Conservation (phyloP, 1,284 basidiomycete genomes). For the Tremellales sp. region DNA sequence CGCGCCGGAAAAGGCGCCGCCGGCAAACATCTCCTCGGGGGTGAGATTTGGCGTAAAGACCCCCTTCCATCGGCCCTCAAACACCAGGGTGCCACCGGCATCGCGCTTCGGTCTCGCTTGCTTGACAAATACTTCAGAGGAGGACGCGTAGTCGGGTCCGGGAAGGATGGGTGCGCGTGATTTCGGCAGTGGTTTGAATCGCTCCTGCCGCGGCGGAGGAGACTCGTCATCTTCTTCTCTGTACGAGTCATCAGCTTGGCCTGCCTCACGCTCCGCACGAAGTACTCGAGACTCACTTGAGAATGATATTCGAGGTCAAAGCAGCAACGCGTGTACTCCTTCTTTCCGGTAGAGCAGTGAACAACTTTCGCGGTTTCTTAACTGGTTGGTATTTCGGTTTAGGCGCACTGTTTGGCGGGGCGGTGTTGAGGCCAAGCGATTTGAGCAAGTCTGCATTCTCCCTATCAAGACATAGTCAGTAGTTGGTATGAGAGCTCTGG, state of each 20-base stretch:
- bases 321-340: conserved; percentile 1
- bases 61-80: conserved; percentile 44
- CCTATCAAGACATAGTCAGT: conserved; percentile 5
- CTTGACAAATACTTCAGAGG: conserved; percentile 1
- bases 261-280: conserved; percentile 1
- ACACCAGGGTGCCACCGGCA: conserved; percentile 42
- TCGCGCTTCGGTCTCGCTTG: conserved; percentile 23
- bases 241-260: conserved; percentile 9
- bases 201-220: not conserved
- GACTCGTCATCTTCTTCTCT: conserved; percentile 7
- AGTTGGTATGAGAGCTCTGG: conserved; percentile 12
- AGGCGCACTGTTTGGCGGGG: conserved; percentile 7
- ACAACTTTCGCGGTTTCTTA: conserved; percentile 8
- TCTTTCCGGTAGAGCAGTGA: conserved; percentile 12
- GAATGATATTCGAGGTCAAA: not conserved
- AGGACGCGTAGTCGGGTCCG: conserved; percentile 16
- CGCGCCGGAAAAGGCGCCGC: conserved; percentile 51
- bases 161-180: conserved; percentile 8
- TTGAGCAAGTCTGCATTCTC: conserved; percentile 26
- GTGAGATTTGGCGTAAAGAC: conserved; percentile 52
- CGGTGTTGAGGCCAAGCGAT: conserved; percentile 25
- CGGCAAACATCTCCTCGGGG: conserved; percentile 50
- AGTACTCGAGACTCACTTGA: not conserved
- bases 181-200: conserved; percentile 8
- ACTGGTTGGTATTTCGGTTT: not conserved